Conservation (phyloP, 139 green algal species). For the Coelastrella sp. region DNA sequence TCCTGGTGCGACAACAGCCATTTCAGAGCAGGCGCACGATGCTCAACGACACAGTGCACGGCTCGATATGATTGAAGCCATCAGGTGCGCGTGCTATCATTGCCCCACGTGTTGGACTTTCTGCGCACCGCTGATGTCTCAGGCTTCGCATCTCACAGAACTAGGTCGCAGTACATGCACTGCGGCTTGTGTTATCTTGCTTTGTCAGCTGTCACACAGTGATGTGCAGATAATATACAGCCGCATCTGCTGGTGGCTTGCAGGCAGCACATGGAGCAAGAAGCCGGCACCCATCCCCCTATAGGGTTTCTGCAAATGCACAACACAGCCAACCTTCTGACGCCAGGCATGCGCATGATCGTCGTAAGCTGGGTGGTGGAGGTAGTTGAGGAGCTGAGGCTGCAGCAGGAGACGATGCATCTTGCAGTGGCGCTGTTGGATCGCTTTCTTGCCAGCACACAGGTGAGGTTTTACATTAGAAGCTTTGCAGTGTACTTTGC, state of each 20-base stretch:
- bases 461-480: background rate
- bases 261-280: constrained; percentile 19
- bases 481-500: too few relatives aligned
- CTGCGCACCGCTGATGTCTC: too few relatives aligned
- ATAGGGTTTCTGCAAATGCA: constrained; percentile 7
- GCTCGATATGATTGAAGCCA: background rate
- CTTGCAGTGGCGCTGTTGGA: constrained; percentile 58
- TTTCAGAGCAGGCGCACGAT: background rate
- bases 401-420: constrained; percentile 68
- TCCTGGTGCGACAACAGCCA: background rate
- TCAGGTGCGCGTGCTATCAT: background rate
- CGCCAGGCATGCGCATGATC: constrained; percentile 54
- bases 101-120: background rate
- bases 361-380: constrained; percentile 68
- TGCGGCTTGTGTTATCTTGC: background rate
- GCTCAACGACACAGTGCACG: background rate
- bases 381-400: constrained; percentile 56
- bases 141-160: too few relatives aligned
- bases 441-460: constrained; percentile 58
- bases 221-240: background rate
- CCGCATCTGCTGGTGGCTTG: background rate
- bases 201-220: background rate
- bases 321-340: background rate
- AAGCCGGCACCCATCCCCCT: background rate
- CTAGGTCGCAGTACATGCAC: background rate